phyloP scores from a whole-genome alignment of 2,329 filamentous ascomycete genomes.

The Claviceps arundinis region DNA sequence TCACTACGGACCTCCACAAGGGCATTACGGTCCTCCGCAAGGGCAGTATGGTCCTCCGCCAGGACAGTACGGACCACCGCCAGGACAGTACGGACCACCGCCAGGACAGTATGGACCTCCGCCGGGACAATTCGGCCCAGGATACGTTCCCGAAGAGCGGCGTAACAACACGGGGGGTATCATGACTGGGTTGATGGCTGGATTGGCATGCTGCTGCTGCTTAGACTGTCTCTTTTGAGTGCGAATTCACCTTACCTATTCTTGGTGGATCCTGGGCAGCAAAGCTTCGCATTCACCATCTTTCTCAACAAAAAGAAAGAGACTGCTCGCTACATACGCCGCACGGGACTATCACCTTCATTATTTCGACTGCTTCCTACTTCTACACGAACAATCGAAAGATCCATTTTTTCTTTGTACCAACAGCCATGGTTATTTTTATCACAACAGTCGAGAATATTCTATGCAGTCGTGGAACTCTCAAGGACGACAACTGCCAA shows the following conservation, averaged over 20 bases:
- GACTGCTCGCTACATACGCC: no score
- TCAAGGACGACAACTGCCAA: no score
- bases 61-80: constrained; percentile 18
- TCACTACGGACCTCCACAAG: constrained; percentile 16
- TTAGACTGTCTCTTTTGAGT: constrained; percentile 41
- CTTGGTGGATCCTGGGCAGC: neutral
- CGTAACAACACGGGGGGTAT: constrained; percentile 22
- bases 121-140: constrained; percentile 14
- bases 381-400: neutral
- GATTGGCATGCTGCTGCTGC: constrained; percentile 45
- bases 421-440: neutral
- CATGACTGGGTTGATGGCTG: constrained; percentile 34
- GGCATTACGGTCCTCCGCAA: constrained; percentile 16
- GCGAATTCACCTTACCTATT: neutral
- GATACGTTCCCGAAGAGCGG: constrained; percentile 22
- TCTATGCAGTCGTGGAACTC: neutral
- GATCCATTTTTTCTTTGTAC: neutral
- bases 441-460: neutral
- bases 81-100: constrained; percentile 12
- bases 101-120: constrained; percentile 20
- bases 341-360: neutral
- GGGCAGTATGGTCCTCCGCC: constrained; percentile 23
- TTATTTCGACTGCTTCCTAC: neutral
- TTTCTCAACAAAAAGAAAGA: neutral
- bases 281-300: neutral